phyloP scores from a whole-genome alignment of 2,329 filamentous ascomycete genomes.

The Leptographium radiaticola region DNA sequence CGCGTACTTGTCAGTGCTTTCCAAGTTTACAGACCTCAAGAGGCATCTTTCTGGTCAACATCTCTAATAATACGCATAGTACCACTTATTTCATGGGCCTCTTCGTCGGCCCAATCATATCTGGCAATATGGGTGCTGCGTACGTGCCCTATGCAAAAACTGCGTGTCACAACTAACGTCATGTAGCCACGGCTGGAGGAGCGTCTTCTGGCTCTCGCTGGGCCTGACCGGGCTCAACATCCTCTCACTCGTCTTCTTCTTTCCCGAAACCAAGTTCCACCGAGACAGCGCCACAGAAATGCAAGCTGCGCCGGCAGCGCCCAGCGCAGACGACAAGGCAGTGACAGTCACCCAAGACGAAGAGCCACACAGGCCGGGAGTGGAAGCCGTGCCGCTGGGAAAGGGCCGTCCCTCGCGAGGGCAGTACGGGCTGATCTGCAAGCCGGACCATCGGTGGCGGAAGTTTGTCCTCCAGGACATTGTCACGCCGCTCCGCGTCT shows the following conservation, averaged over 20 bases:
- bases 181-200: not conserved
- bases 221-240: conserved; percentile 31
- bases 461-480: conserved; percentile 15
- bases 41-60: not conserved
- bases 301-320: not conserved
- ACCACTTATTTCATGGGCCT: conserved; percentile 30
- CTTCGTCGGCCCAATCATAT: conserved; percentile 27
- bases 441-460: conserved; percentile 12
- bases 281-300: conserved; percentile 16
- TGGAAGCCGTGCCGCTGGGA: not conserved
- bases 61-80: not conserved
- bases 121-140: conserved; percentile 35
- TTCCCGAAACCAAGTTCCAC: conserved; percentile 43
- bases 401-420: conserved; percentile 11
- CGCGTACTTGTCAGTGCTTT: conserved; percentile 17
- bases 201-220: conserved; percentile 19
- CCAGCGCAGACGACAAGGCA: not conserved
- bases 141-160: not conserved
- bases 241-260: conserved; percentile 32
- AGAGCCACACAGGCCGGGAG: not conserved
- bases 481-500: conserved; percentile 13
- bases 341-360: not conserved
- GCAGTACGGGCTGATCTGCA: conserved; percentile 16
- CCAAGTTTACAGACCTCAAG: not conserved
- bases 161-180: not conserved